Conservation (phyloP, 345 rosid genomes). For the Linum trigynum region DNA sequence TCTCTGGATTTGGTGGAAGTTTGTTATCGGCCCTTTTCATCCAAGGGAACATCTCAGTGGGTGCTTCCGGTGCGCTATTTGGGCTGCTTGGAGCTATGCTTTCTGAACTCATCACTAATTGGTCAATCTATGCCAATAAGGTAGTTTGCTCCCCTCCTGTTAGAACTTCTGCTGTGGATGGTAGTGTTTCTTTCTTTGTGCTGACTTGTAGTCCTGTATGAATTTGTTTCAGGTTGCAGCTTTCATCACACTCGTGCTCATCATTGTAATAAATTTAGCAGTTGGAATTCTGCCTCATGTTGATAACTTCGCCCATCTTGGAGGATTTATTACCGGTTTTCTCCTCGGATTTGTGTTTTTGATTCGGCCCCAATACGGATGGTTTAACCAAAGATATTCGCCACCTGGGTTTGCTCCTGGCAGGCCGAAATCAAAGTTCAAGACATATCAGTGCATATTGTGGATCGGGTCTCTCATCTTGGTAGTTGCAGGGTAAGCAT, state of each 20-base stretch:
- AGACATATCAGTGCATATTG: slow-evolving; percentile 53
- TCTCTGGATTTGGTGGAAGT: slow-evolving; percentile 95
- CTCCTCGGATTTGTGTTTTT: slow-evolving; percentile 80
- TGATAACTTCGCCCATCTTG: slow-evolving; percentile 97
- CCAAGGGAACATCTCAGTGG: slow-evolving; percentile 70
- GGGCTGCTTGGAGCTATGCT: slow-evolving; percentile 96
- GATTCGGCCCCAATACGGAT: slow-evolving; percentile 82
- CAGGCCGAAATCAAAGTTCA: slow-evolving; percentile 44
- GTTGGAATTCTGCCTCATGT: slow-evolving; percentile 90
- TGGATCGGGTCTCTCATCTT: slow-evolving; percentile 70
- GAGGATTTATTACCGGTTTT: slow-evolving; percentile 85
- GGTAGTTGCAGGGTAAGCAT: slow-evolving; percentile 60
- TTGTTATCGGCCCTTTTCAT: slow-evolving; percentile 82
- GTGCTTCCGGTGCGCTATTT: slow-evolving; percentile 97
- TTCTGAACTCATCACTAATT: slow-evolving; percentile 87
- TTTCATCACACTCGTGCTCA: slow-evolving; percentile 52
- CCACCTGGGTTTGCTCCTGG: slow-evolving; percentile 23
- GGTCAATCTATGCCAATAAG: slow-evolving; percentile 91
- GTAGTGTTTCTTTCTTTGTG: not conserved
- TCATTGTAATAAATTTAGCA: slow-evolving; percentile 70
- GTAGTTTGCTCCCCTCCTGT: slow-evolving; percentile 21
- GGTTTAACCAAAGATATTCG: slow-evolving; percentile 50
- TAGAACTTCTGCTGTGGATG: too few species aligned
- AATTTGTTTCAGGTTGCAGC: slow-evolving; percentile 45
- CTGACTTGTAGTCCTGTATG: slow-evolving; percentile 1